phyloP scores from a whole-genome alignment of 2,329 filamentous ascomycete genomes.

The Penicillium nordicum region DNA sequence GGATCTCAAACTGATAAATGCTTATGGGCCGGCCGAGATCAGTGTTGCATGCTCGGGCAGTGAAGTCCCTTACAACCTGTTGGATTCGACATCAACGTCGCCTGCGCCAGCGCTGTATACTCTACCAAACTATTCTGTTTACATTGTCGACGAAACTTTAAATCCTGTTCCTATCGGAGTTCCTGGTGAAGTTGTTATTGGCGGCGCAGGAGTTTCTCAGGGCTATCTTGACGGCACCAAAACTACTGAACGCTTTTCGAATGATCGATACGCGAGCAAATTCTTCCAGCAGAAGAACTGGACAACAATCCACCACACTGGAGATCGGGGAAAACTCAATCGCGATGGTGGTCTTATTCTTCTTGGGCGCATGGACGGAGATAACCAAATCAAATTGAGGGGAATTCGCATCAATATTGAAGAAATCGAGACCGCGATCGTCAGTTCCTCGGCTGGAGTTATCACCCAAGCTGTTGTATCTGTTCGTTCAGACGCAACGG shows the following conservation, averaged over 20 bases:
- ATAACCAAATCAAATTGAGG: constrained; percentile 31
- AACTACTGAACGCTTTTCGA: constrained; percentile 9
- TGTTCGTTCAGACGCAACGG: background rate
- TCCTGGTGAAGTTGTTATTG: constrained; percentile 46
- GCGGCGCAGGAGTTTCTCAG: constrained; percentile 21
- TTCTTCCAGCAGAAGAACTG: constrained; percentile 12
- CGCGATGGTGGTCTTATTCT: constrained; percentile 28
- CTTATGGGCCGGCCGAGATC: constrained; percentile 30
- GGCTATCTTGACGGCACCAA: constrained; percentile 14
- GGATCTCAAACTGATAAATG: constrained; percentile 21
- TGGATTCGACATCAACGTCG: background rate
- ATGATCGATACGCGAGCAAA: constrained; percentile 10
- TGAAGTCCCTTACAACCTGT: constrained; percentile 18
- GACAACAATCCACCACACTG: constrained; percentile 12
- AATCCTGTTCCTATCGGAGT: constrained; percentile 41
- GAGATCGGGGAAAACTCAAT: constrained; percentile 14
- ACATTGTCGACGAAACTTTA: constrained; percentile 42
- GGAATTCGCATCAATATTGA: constrained; percentile 45
- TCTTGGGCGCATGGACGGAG: constrained; percentile 29
- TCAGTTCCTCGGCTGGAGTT: constrained; percentile 20
- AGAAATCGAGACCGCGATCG: constrained; percentile 43
- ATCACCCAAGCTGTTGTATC: constrained; percentile 18
- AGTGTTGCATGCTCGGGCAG: constrained; percentile 18
- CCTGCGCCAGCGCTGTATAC: constrained; percentile 18
- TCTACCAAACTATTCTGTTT: constrained; percentile 39